Evolutionary conservation across 2,329 filamentous ascomycete species (phyloP), one percentile per base, ranked within the genome.

Genomic region (Penicillium sp.): DNA sequence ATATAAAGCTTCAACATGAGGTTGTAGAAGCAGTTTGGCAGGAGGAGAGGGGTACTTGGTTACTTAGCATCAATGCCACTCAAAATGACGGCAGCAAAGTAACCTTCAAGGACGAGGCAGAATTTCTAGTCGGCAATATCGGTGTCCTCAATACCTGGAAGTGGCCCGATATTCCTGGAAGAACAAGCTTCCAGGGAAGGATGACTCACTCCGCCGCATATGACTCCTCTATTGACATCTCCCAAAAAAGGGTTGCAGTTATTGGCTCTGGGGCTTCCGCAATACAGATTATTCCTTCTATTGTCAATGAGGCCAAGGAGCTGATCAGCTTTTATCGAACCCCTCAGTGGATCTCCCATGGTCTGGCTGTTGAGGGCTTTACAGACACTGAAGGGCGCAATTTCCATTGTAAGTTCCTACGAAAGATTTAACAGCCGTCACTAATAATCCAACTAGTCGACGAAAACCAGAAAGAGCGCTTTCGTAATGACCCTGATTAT

Each of bases 91-190:
- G n/a, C n/a, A n/a, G n/a, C n/a, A n/a, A n/a, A n/a, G n/a, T n/a
- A n/a, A n/a, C n/a, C n/a, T n/a, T n/a, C n/a, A n/a, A n/a, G n/a
- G n/a, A n/a, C n/a, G n/a, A n/a, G n/a, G n/a, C n/a, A n/a, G n/a
- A n/a, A n/a, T n/a, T n/a, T n/a, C n/a, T n/a, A n/a, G n/a, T n/a
- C n/a, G n/a, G n/a, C n/a, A n/a, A n/a, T n/a, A n/a, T n/a, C 13
- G 42, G 31, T 45, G 24, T 47, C 42, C 42, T 58, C 4, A 42
- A 19, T 49, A 26, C 34, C 23, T 49, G 47, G 47, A 49, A 49
- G 16, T 49, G 47, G 36, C 36, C 47, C 2, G 24, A 5, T 3
- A 31, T 49, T 16, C 23, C 23, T 10, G 47, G 47, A 4, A 10
- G 24, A 40, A 21, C 40, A 10, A 19, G 16, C n/a, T 49, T 42